Evolutionary conservation across 2,329 filamentous ascomycete species (phyloP).

Genomic region (Magnaporthiopsis poae): DNA sequence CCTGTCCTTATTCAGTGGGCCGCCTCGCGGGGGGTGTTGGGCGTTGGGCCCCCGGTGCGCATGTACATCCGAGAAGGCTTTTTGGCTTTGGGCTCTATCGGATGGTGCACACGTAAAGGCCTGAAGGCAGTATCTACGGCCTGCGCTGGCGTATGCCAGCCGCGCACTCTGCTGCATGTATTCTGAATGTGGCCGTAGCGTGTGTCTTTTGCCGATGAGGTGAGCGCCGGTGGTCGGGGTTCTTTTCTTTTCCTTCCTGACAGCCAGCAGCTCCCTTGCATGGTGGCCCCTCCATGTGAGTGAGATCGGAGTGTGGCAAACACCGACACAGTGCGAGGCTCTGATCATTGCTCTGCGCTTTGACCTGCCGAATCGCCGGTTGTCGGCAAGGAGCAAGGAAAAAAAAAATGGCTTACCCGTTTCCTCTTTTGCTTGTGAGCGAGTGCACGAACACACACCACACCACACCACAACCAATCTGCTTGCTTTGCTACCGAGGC

Average conservation of each 20-base stretch:
- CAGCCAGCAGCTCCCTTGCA: neutral
- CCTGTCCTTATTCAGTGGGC: neutral
- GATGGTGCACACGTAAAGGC: neutral
- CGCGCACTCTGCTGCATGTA: neutral
- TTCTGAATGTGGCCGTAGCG: neutral
- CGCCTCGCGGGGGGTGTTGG: no score
- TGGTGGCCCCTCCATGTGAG: neutral
- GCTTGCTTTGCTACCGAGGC: neutral
- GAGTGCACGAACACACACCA: neutral
- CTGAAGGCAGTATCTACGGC: neutral
- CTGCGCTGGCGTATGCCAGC: neutral
- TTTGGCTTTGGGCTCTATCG: neutral
- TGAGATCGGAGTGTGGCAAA: neutral
- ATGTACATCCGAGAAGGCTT: neutral
- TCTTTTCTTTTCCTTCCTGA: neutral
- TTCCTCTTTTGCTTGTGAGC: neutral
- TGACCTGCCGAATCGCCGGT: neutral
- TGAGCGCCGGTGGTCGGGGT: neutral
- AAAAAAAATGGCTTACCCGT: neutral
- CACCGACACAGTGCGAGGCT: neutral
- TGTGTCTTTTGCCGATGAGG: neutral
- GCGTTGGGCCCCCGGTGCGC: no score
- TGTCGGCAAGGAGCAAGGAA: neutral
- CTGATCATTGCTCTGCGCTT: neutral
- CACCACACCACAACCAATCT: neutral